A percentile compares a stretch with the other conserved stretches of the same genome.
Evolutionary conservation across 257 asterid species (phyloP).

Genomic region (Jacaranda mimosifolia): DNA sequence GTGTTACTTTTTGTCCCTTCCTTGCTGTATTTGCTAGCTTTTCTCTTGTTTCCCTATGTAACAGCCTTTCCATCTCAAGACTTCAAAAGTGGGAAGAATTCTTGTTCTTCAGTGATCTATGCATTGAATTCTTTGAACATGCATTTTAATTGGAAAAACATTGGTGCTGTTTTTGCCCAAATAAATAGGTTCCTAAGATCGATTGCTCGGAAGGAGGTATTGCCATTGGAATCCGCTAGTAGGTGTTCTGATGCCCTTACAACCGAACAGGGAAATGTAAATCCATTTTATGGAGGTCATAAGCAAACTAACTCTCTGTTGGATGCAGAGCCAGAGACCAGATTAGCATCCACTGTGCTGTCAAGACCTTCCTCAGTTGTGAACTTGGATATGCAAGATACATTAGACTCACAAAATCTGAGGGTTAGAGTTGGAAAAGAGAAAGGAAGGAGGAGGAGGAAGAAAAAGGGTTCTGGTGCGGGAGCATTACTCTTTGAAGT

Average conservation of each 20-base stretch:
- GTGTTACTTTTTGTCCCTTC: slow-evolving; percentile 52
- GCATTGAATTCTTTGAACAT: slow-evolving; percentile 39
- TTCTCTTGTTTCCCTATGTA: slow-evolving; percentile 49
- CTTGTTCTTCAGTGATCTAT: slow-evolving; percentile 30
- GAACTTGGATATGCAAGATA: slow-evolving; percentile 47
- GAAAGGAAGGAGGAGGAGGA: slow-evolving; percentile 74
- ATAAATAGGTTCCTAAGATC: slow-evolving; percentile 47
- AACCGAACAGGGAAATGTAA: slow-evolving; percentile 30
- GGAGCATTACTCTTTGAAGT: slow-evolving; percentile 60
- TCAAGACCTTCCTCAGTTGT: slow-evolving; percentile 37
- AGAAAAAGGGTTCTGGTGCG: slow-evolving; percentile 62
- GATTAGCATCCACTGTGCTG: slow-evolving; percentile 3
- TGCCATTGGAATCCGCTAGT: slow-evolving; percentile 47
- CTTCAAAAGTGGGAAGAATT: slow-evolving; percentile 48
- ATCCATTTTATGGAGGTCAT: slow-evolving; percentile 31
- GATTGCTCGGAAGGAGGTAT: slow-evolving; percentile 46
- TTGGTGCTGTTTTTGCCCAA: slow-evolving; percentile 40
- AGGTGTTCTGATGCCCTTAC: slow-evolving; percentile 37
- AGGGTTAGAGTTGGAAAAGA: slow-evolving; percentile 70
- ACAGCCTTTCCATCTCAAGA: slow-evolving; percentile 44
- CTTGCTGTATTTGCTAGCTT: slow-evolving; percentile 51
- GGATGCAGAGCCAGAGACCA: slow-evolving; percentile 47
- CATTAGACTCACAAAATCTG: slow-evolving; percentile 50
- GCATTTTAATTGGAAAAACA: slow-evolving; percentile 36
- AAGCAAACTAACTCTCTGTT: slow-evolving; percentile 36